A percentile compares a stretch with the other conserved stretches of the same genome.
These are phyloP conservation scores for Cryptococcus sp. DNA, from an alignment of 1,284 basidiomycete genomes.

Conservation along the genomic window DNA sequence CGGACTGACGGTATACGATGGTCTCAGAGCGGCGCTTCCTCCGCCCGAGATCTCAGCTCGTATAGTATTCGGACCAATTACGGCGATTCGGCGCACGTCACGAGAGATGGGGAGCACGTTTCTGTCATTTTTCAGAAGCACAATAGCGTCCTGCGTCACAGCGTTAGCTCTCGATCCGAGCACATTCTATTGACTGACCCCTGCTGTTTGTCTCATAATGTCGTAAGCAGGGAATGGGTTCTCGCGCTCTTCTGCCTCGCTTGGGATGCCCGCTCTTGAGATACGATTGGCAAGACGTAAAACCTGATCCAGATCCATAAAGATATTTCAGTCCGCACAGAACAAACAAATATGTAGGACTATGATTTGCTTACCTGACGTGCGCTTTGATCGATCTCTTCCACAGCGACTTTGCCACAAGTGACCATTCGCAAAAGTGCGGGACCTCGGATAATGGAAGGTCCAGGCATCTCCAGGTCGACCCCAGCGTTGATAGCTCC, in stretches of 20 bases:
- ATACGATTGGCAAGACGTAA: conserved; percentile 29
- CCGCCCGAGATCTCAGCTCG: conserved; percentile 69
- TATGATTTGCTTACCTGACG: conserved; percentile 52
- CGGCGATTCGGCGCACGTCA: conserved; percentile 64
- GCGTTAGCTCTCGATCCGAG: conserved; percentile 10
- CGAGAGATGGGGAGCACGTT: conserved; percentile 22
- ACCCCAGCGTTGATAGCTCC: conserved; percentile 69
- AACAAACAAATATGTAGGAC: too few species aligned
- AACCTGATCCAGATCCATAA: conserved; percentile 13
- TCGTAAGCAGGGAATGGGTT: conserved; percentile 55
- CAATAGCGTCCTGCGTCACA: conserved; percentile 61
- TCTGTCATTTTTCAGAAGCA: conserved; percentile 49
- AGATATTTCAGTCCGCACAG: neutral
- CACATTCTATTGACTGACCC: conserved; percentile 22
- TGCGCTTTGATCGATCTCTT: conserved; percentile 70
- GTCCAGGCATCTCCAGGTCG: conserved; percentile 63
- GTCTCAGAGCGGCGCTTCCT: conserved; percentile 70
- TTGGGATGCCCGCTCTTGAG: conserved; percentile 33
- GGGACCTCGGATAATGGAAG: conserved; percentile 36
- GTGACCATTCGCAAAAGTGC: conserved; percentile 63
- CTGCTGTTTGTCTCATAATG: conserved; percentile 9
- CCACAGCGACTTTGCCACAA: conserved; percentile 64
- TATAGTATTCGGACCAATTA: conserved; percentile 75
- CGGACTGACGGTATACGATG: conserved; percentile 70
- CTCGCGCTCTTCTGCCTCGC: conserved; percentile 52